Conservation (phyloP, 1,139 yeast species). For the Wickerhamomyces sp. region DNA sequence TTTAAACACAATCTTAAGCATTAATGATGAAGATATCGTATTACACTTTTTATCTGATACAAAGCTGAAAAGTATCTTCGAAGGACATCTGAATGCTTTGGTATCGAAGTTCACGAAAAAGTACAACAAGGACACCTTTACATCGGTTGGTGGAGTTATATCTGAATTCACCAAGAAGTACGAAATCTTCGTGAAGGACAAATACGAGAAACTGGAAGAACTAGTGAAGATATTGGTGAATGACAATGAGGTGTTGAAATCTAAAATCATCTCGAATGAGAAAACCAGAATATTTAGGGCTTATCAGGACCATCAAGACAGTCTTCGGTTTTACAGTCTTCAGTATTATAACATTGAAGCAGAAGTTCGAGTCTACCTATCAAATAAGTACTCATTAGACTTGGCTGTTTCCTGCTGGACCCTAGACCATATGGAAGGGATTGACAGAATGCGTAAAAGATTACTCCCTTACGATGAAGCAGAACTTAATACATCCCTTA, state of each 20-base stretch:
- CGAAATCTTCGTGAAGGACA: slow-evolving; percentile 34
- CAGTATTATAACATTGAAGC: slow-evolving; percentile 42
- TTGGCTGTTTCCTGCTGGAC: slow-evolving; percentile 33
- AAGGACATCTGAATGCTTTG: slow-evolving; percentile 16
- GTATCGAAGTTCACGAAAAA: slow-evolving; percentile 14
- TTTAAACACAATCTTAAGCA: slow-evolving; percentile 19
- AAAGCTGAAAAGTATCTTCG: slow-evolving; percentile 12
- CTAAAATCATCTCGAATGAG: slow-evolving; percentile 46
- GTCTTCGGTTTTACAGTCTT: slow-evolving; percentile 44
- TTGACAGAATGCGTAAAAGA: slow-evolving; percentile 58
- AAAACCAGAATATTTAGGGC: slow-evolving; percentile 44
- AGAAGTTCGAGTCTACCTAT: slow-evolving; percentile 39
- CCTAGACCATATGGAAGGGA: slow-evolving; percentile 64
- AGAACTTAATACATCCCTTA: slow-evolving; percentile 39
- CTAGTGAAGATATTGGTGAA: slow-evolving; percentile 28
- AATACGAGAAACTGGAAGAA: slow-evolving; percentile 34
- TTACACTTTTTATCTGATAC: slow-evolving; percentile 9
- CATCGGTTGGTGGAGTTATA: slow-evolving; percentile 18
- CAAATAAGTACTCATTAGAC: slow-evolving; percentile 21
- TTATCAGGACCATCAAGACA: slow-evolving; percentile 62
- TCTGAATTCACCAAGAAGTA: slow-evolving; percentile 11
- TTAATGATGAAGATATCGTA: slow-evolving; percentile 29
- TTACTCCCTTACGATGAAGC: slow-evolving; percentile 49
- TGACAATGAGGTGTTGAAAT: slow-evolving; percentile 44
- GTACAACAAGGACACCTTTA: slow-evolving; percentile 18